Evolutionary conservation across 2,329 filamentous ascomycete species (phyloP).

Genomic region (Fusarium sp.): DNA sequence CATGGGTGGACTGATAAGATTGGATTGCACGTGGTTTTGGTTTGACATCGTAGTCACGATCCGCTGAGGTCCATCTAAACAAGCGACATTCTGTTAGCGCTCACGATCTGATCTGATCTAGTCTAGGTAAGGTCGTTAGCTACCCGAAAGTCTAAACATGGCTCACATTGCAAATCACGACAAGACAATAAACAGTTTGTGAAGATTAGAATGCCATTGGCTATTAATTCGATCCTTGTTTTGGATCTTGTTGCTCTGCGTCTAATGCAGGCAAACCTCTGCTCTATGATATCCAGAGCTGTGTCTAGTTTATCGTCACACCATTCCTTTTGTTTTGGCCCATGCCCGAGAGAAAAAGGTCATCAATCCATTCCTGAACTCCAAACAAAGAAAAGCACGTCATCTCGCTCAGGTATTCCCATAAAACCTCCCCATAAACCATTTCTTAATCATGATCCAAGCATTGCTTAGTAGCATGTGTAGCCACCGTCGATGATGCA

Average conservation of each 20-base stretch:
- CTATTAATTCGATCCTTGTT: conserved; percentile 34
- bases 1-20: conserved; percentile 16
- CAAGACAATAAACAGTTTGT: neutral
- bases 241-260: conserved; percentile 17
- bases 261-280: conserved; percentile 24
- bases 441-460: conserved; percentile 2
- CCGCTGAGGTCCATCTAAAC: conserved; percentile 1
- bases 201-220: conserved; percentile 16
- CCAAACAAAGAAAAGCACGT: conserved; percentile 36
- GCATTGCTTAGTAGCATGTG: conserved; percentile 65
- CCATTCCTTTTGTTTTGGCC: conserved; percentile 15
- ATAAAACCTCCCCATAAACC: neutral
- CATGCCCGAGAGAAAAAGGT: conserved; percentile 9
- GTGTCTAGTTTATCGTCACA: conserved; percentile 32
- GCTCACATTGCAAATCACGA: neutral
- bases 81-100: conserved; percentile 12
- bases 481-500: conserved; percentile 78
- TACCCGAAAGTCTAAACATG: conserved; percentile 18
- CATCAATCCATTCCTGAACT: conserved; percentile 31
- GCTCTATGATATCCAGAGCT: conserved; percentile 38
- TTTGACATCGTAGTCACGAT: conserved; percentile 15
- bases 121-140: neutral
- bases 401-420: neutral
- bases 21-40: conserved; percentile 18
- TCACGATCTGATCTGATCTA: neutral